Percentiles rank a stretch among this genome's conserved stretches.
These are phyloP conservation scores for Angomonas deanei DNA, from an alignment of 208 protist genomes.

Conservation along the genomic window DNA sequence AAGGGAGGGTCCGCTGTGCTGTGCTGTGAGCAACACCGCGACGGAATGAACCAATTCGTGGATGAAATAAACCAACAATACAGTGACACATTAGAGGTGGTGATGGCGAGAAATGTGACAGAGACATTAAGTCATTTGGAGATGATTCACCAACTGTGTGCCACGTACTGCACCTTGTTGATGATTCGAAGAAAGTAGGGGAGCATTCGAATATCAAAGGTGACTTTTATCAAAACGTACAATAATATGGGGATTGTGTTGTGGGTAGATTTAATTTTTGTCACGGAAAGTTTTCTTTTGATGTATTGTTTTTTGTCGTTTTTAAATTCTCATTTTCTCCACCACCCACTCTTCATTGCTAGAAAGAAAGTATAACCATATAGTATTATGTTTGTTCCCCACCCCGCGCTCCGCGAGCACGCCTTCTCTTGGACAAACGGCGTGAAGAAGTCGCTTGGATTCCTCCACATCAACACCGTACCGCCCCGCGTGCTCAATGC, in stretches of 20 bases:
- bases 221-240: background rate
- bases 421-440: constrained; percentile 39
- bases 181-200: constrained; percentile 10
- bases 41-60: constrained; percentile 42
- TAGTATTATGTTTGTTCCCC: constrained; percentile 5
- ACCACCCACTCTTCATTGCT: background rate
- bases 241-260: background rate
- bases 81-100: constrained; percentile 14
- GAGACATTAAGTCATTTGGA: constrained; percentile 16
- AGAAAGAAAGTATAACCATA: background rate
- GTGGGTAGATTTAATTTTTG: background rate
- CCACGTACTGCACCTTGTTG: constrained; percentile 32
- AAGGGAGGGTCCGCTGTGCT: constrained; percentile 39
- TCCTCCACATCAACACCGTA: constrained; percentile 13
- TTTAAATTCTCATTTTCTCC: background rate
- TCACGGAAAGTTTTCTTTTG: no score
- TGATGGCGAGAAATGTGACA: constrained; percentile 22
- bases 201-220: background rate
- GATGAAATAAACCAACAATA: constrained; percentile 11
- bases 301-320: background rate
- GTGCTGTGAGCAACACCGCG: constrained; percentile 58
- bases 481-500: constrained; percentile 17
- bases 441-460: constrained; percentile 22
- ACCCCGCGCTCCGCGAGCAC: background rate
- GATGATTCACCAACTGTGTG: constrained; percentile 18